Evolutionary conservation across 768 basidiomycete genomes (phyloP), one percentile per base, ranked within the genome.

Genomic region (Leccinum rimulosum): DNA sequence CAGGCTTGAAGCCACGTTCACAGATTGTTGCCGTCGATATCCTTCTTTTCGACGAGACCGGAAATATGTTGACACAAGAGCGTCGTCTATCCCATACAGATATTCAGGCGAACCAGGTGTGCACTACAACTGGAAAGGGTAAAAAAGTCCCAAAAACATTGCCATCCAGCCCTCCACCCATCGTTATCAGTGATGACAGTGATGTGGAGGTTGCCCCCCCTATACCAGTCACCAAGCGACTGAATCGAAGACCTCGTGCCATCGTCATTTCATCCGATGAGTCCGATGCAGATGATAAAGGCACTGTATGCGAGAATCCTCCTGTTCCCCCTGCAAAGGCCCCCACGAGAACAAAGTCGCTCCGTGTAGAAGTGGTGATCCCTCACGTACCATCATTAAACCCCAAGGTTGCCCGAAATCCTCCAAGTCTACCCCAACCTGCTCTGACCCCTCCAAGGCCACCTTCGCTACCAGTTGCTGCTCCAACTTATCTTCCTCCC

Each of bases 1-100:
- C 66, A 3, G 75, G 71, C 52, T 60, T 79, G 67, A 75, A 71
- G 68, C 74, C 79, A 7, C 74, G 75, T 43, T 75, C 80, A 1
- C 81, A 84, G 1, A 70, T 82, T 19, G 79, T 90, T 12, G 78
- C 84, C 43, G 75, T 90, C 52, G 87, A 91, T 50, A 91, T 92
- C 53, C 74, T 85, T 38, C 75, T 88, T 36, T 56, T 91, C 25
- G 89, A 92, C 68, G 79, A 81, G 31, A 67, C 75, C 31, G 90
- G 90, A 12, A 76, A 71, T 52, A 82, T 76, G 35, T 59, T 91
- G 48, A 81, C 79, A 56, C 79, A 83, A 66, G 90, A 91, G 69
- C 75, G 80, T 60, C 77, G 90, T 56, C 75, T 84, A 10, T 84
- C 85, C 4, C 75, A 78, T 50, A 73, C 79, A 17, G 75, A 78